Evolutionary conservation across 2,329 filamentous ascomycete species (phyloP).

Genomic region (Thielaviopsis musarum): DNA sequence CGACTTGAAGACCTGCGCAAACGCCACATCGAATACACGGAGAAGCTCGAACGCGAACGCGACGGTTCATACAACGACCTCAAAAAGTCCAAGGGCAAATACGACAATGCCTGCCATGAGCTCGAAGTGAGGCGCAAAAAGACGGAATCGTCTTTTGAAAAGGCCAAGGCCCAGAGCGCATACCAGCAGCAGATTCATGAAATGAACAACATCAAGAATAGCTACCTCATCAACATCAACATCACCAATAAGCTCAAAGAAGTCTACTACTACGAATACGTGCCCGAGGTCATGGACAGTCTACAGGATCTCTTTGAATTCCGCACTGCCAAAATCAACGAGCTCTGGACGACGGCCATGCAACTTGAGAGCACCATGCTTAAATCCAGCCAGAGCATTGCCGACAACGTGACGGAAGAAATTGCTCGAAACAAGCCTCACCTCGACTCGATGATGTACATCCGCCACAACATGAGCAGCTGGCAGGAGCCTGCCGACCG

Average conservation of each 20-base stretch:
- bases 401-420: conserved; percentile 59
- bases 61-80: conserved; percentile 71
- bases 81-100: conserved; percentile 82
- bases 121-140: conserved; percentile 92
- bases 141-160: conserved; percentile 85
- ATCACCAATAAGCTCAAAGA: conserved; percentile 97
- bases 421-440: conserved; percentile 76
- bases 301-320: conserved; percentile 90
- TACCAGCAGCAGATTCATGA: conserved; percentile 87
- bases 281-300: conserved; percentile 84
- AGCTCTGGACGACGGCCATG: conserved; percentile 67
- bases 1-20: conserved; percentile 89
- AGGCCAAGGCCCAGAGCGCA: conserved; percentile 73
- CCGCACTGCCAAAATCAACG: conserved; percentile 66
- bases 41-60: conserved; percentile 76
- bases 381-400: conserved; percentile 51
- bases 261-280: conserved; percentile 91
- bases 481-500: conserved; percentile 79
- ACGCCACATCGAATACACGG: conserved; percentile 73
- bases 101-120: conserved; percentile 83
- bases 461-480: conserved; percentile 68
- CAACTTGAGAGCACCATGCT: conserved; percentile 68
- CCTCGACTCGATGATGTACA: conserved; percentile 95
- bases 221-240: conserved; percentile 91
- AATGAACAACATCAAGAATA: conserved; percentile 97